These are phyloP conservation scores for Haplosporangium sp. DNA, from an alignment of 371 early-diverging fungal species.

Conservation along the genomic window DNA sequence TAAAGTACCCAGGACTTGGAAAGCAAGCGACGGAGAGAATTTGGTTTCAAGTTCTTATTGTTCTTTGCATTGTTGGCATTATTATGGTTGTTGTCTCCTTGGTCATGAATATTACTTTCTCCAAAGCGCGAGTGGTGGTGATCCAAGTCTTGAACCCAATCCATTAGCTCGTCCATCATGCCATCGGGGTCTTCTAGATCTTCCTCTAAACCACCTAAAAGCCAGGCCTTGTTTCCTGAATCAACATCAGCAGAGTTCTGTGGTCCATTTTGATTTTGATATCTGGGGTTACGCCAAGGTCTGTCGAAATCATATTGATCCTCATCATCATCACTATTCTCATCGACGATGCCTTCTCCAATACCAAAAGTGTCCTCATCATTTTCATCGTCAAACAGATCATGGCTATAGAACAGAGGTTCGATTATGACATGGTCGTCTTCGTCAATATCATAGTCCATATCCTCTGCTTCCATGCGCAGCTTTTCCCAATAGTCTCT, in stretches of 20 bases:
- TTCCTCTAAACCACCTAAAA: not conserved
- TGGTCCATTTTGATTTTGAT: not conserved
- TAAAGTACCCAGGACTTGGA: not conserved
- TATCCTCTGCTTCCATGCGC: not conserved
- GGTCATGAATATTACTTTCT: not conserved
- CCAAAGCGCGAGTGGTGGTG: not conserved
- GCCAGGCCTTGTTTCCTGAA: not conserved
- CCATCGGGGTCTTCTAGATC: not conserved
- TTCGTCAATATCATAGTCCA: constrained; percentile 1
- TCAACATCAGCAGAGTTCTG: not conserved
- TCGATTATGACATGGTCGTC: not conserved
- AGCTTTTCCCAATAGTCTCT: not conserved
- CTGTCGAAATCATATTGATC: not conserved
- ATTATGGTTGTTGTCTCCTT: not conserved
- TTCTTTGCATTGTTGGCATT: not conserved
- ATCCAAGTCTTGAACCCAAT: not conserved
- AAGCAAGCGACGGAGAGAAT: not conserved
- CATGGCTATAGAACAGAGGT: not conserved
- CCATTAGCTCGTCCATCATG: not conserved
- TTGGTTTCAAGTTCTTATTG: not conserved
- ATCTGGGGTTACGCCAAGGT: not conserved
- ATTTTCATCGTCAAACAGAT: not conserved
- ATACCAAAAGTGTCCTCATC: not conserved
- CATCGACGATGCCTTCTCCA: not conserved
- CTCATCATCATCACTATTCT: not conserved